These are phyloP conservation scores for Flaveria trinervia DNA, from an alignment of 129 eudicot species.

Conservation along the genomic window DNA sequence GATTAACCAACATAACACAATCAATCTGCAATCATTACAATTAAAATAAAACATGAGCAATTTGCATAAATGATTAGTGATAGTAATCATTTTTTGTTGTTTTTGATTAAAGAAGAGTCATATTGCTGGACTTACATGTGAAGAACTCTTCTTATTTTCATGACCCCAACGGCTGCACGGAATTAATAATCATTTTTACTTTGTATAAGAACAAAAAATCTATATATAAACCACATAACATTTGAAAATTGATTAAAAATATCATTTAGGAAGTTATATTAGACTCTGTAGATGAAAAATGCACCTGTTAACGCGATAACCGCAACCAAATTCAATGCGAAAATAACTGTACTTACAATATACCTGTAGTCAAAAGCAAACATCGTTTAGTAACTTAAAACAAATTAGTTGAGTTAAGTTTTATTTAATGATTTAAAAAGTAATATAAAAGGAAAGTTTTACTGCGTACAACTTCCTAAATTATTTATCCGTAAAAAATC, in stretches of 20 bases:
- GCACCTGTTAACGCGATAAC: constrained; percentile 65
- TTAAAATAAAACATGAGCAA: constrained; percentile 14
- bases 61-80: neutral
- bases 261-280: neutral
- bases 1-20: constrained; percentile 68
- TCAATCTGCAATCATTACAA: constrained; percentile 45
- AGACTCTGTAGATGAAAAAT: neutral
- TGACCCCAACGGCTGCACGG: constrained; percentile 50
- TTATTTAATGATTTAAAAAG: neutral
- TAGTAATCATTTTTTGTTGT: too few species aligned
- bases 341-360: constrained; percentile 43
- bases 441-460: neutral
- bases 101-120: neutral
- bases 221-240: neutral
- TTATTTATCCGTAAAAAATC: neutral
- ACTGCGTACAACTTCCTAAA: neutral
- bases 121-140: constrained; percentile 52
- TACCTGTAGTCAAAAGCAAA: constrained; percentile 50
- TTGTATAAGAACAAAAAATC: constrained; percentile 9
- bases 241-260: neutral
- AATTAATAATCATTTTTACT: neutral
- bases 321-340: constrained; percentile 60
- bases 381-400: constrained; percentile 8
- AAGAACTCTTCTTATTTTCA: constrained; percentile 47
- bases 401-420: constrained; percentile 5